Percentiles rank a stretch among this genome's conserved stretches.
phyloP scores from a whole-genome alignment of 2,329 filamentous ascomycete genomes.

The Microsporum audouinii region DNA sequence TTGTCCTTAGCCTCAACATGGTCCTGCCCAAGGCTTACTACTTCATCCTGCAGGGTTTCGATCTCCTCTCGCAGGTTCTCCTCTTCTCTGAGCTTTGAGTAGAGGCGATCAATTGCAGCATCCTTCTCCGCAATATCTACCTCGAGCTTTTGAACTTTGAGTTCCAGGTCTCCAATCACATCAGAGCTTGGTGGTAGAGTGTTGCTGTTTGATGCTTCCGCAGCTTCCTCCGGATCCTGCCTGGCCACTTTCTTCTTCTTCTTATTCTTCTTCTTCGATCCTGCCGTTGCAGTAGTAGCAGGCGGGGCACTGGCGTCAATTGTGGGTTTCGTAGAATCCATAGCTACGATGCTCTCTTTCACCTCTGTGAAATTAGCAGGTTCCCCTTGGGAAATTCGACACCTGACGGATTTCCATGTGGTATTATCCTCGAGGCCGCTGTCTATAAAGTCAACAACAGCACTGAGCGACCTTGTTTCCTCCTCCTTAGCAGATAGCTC shows the following conservation, averaged over 20 bases:
- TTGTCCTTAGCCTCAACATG: constrained; percentile 73
- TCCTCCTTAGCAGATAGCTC: constrained; percentile 32
- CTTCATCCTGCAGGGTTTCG: constrained; percentile 66
- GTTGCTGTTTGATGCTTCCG: constrained; percentile 23
- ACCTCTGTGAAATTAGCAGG: constrained; percentile 21
- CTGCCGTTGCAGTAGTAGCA: constrained; percentile 20
- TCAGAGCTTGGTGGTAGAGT: constrained; percentile 4
- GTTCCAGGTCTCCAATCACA: constrained; percentile 21
- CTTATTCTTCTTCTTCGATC: constrained; percentile 69
- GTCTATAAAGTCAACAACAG: constrained; percentile 31
- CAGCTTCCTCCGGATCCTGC: constrained; percentile 28
- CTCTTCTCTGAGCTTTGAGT: constrained; percentile 59
- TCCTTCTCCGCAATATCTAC: constrained; percentile 47
- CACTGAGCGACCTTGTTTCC: constrained; percentile 24
- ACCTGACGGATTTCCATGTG: constrained; percentile 27
- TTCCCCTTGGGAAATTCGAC: constrained; percentile 24
- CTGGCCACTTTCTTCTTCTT: constrained; percentile 74
- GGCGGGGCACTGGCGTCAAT: not conserved
- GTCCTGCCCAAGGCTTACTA: constrained; percentile 68
- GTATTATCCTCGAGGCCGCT: constrained; percentile 27
- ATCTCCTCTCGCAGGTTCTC: constrained; percentile 77
- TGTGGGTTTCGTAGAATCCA: not conserved
- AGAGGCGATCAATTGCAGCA: constrained; percentile 58
- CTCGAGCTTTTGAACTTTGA: constrained; percentile 27
- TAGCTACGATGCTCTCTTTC: not conserved